Conservation (phyloP, 2,329 filamentous ascomycete genomes). For the Botrytis paeoniae region DNA sequence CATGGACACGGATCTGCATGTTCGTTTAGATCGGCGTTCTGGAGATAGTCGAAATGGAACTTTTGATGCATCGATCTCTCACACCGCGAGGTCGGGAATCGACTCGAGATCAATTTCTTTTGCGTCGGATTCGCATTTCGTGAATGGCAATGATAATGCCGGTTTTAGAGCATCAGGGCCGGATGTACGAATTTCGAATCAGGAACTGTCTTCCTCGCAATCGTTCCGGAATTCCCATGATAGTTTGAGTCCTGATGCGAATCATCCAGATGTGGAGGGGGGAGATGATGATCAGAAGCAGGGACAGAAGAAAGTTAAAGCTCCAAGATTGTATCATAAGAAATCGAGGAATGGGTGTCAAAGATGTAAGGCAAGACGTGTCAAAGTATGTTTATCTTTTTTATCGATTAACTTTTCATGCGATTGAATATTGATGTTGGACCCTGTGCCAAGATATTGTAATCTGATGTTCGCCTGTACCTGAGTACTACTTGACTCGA, state of each 20-base stretch:
- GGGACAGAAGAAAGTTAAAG: conserved; percentile 16
- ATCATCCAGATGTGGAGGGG: not conserved
- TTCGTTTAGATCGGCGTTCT: not conserved
- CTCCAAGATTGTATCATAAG: conserved; percentile 37
- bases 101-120: not conserved
- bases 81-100: not conserved
- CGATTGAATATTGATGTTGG: conserved; percentile 2
- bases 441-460: not conserved
- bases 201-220: not conserved
- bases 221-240: not conserved
- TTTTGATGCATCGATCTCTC: not conserved
- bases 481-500: conserved; percentile 1
- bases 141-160: not conserved
- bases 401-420: not conserved
- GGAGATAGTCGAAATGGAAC: not conserved
- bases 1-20: conserved; percentile 10
- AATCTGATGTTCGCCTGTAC: conserved; percentile 2
- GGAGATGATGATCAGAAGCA: not conserved
- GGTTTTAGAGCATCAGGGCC: not conserved
- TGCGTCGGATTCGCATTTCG: not conserved
- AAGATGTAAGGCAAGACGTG: conserved; percentile 36
- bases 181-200: not conserved
- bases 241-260: conserved; percentile 1
- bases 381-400: conserved; percentile 34
- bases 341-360: conserved; percentile 38